Percentiles rank a stretch among this genome's conserved stretches.
Evolutionary conservation across 1,284 basidiomycete genomes (phyloP).

Genomic region (Heliocybe sulcata): DNA sequence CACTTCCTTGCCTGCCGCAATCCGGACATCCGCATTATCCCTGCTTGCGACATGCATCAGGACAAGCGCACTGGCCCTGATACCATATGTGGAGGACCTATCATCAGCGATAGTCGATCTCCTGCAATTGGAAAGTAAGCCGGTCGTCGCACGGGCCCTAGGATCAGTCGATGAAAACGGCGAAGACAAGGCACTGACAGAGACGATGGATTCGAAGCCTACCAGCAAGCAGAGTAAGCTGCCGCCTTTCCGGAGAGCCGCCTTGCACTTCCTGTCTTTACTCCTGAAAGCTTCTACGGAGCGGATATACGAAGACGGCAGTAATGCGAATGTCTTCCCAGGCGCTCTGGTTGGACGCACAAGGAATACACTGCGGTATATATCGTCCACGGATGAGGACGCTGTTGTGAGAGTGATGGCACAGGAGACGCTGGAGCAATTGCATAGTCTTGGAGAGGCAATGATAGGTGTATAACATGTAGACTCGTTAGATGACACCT

Average conservation of each 20-base stretch:
- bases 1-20: conserved; percentile 53
- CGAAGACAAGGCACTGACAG: conserved; percentile 8
- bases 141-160: conserved; percentile 11
- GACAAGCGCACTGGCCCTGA: conserved; percentile 53
- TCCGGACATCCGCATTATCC: conserved; percentile 80
- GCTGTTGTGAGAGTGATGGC: conserved; percentile 73
- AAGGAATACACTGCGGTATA: conserved; percentile 62
- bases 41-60: conserved; percentile 70
- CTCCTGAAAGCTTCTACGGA: conserved; percentile 48
- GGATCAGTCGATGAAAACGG: conserved; percentile 1
- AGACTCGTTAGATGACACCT: no score
- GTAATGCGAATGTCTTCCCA: conserved; percentile 21
- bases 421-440: conserved; percentile 54
- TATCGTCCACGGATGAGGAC: conserved; percentile 70
- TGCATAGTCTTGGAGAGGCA: conserved; percentile 45
- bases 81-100: conserved; percentile 59
- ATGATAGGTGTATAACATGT: conserved; percentile 35
- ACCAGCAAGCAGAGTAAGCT: conserved; percentile 56
- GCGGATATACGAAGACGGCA: conserved; percentile 36
- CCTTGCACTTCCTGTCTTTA: conserved; percentile 69
- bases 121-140: conserved; percentile 65
- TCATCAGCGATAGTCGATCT: conserved; percentile 69
- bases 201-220: conserved; percentile 46
- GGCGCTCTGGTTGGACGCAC: conserved; percentile 40
- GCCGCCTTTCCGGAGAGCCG: conserved; percentile 76